Evolutionary conservation across 2,329 filamentous ascomycete genomes (phyloP), one percentile per base, ranked within the genome.

Genomic region (Tolypocladium nubicola): DNA sequence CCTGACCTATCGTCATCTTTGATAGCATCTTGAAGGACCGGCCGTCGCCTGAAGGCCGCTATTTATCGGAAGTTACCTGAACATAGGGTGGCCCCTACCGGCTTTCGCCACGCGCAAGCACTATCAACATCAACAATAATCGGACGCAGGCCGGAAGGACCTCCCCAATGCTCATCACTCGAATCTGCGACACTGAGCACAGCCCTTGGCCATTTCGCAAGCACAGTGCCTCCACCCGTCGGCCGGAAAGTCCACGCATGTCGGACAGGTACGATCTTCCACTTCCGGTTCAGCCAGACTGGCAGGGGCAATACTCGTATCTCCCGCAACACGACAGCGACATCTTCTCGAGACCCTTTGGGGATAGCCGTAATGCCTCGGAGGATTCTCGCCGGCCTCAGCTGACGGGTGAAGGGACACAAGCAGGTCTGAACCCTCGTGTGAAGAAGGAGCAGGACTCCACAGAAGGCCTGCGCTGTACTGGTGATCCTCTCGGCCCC

Each of bases 151-250:
- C 43, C 26, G 7, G 21, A 53, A 47, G 13, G 33, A 52, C 33
- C 35, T 70, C 75, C 71, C 74, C 73, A 79, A 80, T 83, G 80
- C 77, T 82, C 68, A 78, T 79, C 73, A 76, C 79, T 66, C 78
- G 79, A 71, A 76, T 77, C 67, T 71, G 72, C 70, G 77, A 80
- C 61, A 71, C 77, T 66, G 78, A 82, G 67, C 75, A 78, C 69
- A 80, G 71, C 72, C 75, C 75, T 71, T 83, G 80, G 80, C 76
- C 76, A 62, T 75, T 75, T 63, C 76, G 71, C 75, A 82, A 80
- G 71, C 76, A 78, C 67, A 76, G 78, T 67, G 71, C 74, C 62
- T 66, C 71, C 58, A 72, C 75, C 62, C 71, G 73, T 65, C 77
- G 76, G 63, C 65, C 73, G 57, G 69, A 75, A 60, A 72, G 73